Conservation (phyloP, 78 protist species). For the Emiliania huxleyi region DNA sequence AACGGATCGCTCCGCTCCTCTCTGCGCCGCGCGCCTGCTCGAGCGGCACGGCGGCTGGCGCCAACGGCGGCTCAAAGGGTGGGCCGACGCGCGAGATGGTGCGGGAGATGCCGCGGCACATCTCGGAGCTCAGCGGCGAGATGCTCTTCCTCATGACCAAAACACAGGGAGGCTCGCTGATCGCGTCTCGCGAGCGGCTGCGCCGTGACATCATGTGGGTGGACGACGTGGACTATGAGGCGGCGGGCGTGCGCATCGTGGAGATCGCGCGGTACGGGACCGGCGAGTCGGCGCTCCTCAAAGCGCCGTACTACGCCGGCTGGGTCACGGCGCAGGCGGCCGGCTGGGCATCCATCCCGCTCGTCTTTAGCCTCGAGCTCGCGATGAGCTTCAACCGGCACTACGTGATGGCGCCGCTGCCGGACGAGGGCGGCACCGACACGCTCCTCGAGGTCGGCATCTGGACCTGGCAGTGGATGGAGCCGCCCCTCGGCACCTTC, state of each 20-base stretch:
- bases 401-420: not conserved
- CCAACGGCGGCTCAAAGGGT: too few relatives aligned
- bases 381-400: not conserved
- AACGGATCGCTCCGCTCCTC: too few relatives aligned
- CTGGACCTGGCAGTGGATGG: conserved; percentile 14
- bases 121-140: not conserved
- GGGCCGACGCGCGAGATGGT: too few relatives aligned
- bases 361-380: not conserved
- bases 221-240: not conserved
- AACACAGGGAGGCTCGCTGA: not conserved
- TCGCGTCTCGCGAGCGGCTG: not conserved
- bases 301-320: not conserved
- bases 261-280: not conserved
- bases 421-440: not conserved
- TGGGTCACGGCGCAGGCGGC: not conserved
- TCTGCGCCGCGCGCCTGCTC: too few relatives aligned
- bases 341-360: not conserved
- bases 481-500: not conserved
- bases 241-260: not conserved
- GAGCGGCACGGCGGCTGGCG: too few relatives aligned
- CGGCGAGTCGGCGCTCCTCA: not conserved
- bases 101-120: too few relatives aligned
- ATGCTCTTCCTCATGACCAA: not conserved
- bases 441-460: not conserved
- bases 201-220: not conserved